Base-by-base conservation (phyloP, 768 basidiomycete genomes). In the Phanerochaete sordida region DNA sequence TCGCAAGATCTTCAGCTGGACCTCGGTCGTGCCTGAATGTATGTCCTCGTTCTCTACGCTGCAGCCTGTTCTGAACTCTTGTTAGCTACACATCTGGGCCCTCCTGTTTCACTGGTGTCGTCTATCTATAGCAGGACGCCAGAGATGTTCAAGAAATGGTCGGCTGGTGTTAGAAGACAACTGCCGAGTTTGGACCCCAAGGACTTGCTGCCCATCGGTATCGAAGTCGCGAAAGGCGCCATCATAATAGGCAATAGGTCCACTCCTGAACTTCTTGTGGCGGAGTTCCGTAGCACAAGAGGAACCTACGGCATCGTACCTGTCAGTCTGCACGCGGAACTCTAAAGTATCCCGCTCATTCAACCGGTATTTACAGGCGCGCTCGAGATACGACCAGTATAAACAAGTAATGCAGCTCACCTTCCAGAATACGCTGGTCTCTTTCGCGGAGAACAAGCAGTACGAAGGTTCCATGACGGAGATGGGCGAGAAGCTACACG, bases 201-300 rank as follows among this genome's bases (percentile, higher is more conserved):
- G 65, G 91, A 95, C 68, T 74, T 95, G n/a, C 75, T 98, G 7
- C 96, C 96, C 1, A 71, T 97, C 59, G 91, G 93, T 26, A 79
- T 98, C 56, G 83, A 86, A 61, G 78, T 89, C n/a, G 76, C 78
- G 33, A 92, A 87, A 55, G 92, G 92, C 26, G 90, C 90, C 19
- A 84, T 98, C 49, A 83, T 90, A 21, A 81, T 88, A 21, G 96
- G 96, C 12, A 98, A 95, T 74, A 75, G 83, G 23, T 91, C 95
- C 0, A 97, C 93, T 0, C 88, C 90, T 0, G 88, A 79, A 66
- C 75, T 97, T 5, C 79, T 96, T 43, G 86, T 97, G 26, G 84
- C 85, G 0, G 91, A 94, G 68, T 97, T 95, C 65, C 78, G 83
- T 57, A 77, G 78, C n/a, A 87, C 85, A 1, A 77, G 85, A 45